Evolutionary conservation across 306 rosid species (phyloP), one percentile per base, ranked within the genome.

Genomic region (Potentilla sterilis): DNA sequence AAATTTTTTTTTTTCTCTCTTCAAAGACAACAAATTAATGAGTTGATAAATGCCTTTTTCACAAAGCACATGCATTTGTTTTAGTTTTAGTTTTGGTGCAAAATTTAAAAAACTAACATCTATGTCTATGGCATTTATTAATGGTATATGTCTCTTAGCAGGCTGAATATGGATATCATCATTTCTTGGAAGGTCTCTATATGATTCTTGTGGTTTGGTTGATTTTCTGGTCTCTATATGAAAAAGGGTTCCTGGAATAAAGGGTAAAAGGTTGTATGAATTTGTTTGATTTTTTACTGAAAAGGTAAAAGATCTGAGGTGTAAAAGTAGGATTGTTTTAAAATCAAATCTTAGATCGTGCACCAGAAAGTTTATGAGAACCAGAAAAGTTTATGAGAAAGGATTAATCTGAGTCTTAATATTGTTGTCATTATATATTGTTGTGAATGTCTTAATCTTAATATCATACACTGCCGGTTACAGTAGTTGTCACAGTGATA

Each of bases 311-410:
- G 34, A 63, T 49, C 43, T 78, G 81, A 71, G 73, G 77, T 78
- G 81, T 71, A 71, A 78, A 78, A 71, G 81, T 71, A 40, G 51
- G 70, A 70, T 18, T 78, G 75, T 58, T 70, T 78, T 70, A 52
- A 70, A 32, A 24, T 57, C 75, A 59, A 73, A 73, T 73, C 69
- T 34, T 47, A 24, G 49, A 51, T 32, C 62, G 2, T 42, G 51
- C 48, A 59, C 72, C 37, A 13, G 44, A 57, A 49, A 67, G 44
- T 58, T 40, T 28, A 28, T 28, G 28, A 28, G 28, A 28, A 28
- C 28, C 28, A 18, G 51, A 61, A 54, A 69, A 40, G 70, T 28
- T 15, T 3, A 44, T 58, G 69, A 11, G 32, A 59, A 59, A 57
- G 42, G 43, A 8, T 59, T 28, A 28, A 43, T 40, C 16, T 72